These are phyloP conservation scores for Datura wrightii DNA, from an alignment of 257 asterid genomes.

Conservation along the genomic window DNA sequence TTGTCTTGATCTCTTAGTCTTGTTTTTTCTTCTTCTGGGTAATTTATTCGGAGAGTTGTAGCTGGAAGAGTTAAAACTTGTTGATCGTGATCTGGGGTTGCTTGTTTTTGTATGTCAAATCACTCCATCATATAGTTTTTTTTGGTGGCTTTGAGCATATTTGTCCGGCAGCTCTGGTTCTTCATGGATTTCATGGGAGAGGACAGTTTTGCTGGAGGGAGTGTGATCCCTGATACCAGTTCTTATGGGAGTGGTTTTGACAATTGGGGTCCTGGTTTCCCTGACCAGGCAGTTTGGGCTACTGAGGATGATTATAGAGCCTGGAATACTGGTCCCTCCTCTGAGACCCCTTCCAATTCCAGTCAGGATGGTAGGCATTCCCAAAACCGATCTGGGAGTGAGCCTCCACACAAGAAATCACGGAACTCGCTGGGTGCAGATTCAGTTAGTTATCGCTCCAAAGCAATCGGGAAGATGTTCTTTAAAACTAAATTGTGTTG, in stretches of 20 bases:
- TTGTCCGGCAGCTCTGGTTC: neutral
- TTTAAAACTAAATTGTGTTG: slow-evolving; percentile 40
- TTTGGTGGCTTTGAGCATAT: slow-evolving; percentile 25
- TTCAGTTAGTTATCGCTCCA: slow-evolving; percentile 29
- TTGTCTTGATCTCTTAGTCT: neutral
- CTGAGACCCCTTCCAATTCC: slow-evolving; percentile 34
- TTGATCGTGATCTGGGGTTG: neutral
- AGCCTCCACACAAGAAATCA: slow-evolving; percentile 38
- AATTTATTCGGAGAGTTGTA: neutral
- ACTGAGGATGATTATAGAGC: slow-evolving; percentile 45
- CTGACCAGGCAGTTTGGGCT: slow-evolving; percentile 43
- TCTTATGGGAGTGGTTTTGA: slow-evolving; percentile 26
- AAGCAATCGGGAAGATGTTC: slow-evolving; percentile 43
- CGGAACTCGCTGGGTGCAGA: slow-evolving; percentile 30
- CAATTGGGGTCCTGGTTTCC: slow-evolving; percentile 34
- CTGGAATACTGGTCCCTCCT: slow-evolving; percentile 24
- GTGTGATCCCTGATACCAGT: slow-evolving; percentile 6
- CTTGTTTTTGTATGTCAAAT: slow-evolving; percentile 22
- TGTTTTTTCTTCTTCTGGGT: neutral
- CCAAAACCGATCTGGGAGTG: slow-evolving; percentile 27
- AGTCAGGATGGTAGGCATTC: slow-evolving; percentile 28
- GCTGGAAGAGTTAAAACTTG: neutral
- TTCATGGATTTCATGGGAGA: slow-evolving; percentile 41
- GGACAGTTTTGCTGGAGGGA: slow-evolving; percentile 29
- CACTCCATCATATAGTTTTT: neutral